Evolutionary conservation across 768 basidiomycete genomes (phyloP).

Genomic region (Tylopilus intermedius): DNA sequence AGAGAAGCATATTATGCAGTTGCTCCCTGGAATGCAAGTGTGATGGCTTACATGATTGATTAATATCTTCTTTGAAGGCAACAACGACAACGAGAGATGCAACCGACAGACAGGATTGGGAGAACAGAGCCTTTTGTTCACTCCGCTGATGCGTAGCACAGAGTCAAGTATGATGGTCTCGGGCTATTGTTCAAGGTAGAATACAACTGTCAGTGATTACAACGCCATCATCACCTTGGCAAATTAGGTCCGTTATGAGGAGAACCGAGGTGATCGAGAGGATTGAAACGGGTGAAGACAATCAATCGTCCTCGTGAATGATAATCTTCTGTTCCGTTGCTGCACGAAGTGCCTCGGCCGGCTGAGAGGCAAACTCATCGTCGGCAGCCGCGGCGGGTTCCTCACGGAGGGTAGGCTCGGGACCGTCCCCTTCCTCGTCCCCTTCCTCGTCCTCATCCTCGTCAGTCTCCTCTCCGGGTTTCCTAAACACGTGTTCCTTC

Average conservation of each 20-base stretch:
- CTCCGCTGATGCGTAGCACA: not conserved
- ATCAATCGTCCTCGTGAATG: slow-evolving; percentile 51
- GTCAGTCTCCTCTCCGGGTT: slow-evolving; percentile 47
- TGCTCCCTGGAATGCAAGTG: no score
- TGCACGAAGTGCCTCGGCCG: slow-evolving; percentile 16
- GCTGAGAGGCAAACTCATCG: slow-evolving; percentile 3
- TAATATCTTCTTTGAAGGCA: no score
- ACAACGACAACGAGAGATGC: no score
- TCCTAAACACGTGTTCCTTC: slow-evolving; percentile 57
- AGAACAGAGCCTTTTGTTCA: not conserved
- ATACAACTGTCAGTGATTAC: slow-evolving; percentile 3
- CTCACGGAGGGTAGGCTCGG: not conserved
- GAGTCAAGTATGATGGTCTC: not conserved
- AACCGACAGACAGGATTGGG: no score
- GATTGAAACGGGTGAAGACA: not conserved
- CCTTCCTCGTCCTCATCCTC: slow-evolving; percentile 42
- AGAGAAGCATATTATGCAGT: no score
- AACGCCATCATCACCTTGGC: slow-evolving; percentile 9
- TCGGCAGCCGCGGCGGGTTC: not conserved
- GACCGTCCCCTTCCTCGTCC: slow-evolving; percentile 24
- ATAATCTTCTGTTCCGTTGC: slow-evolving; percentile 37
- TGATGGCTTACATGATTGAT: no score
- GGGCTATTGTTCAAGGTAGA: slow-evolving; percentile 3
- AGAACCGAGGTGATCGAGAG: not conserved
- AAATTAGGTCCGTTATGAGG: not conserved